phyloP scores from a whole-genome alignment of 208 protist genomes.

The Leishmania mexicana region DNA sequence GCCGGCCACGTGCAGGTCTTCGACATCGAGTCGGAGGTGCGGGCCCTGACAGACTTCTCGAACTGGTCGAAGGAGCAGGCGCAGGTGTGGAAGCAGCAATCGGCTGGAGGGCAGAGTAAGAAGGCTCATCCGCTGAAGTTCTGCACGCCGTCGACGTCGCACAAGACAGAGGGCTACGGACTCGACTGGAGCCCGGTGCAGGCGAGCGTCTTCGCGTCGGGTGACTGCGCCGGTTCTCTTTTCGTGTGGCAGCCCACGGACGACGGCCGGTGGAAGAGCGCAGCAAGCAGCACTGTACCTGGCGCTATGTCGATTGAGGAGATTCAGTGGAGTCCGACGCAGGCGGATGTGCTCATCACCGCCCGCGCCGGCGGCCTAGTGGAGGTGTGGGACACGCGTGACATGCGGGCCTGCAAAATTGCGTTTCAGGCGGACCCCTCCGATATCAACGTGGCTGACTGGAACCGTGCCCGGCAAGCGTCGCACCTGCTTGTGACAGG shows the following conservation, averaged over 20 bases:
- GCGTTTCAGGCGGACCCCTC: slow-evolving; percentile 77
- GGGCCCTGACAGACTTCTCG: slow-evolving; percentile 77
- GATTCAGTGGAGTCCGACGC: slow-evolving; percentile 96
- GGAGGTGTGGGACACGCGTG: slow-evolving; percentile 93
- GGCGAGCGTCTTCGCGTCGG: slow-evolving; percentile 79
- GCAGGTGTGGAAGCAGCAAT: slow-evolving; percentile 45
- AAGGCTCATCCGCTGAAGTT: slow-evolving; percentile 58
- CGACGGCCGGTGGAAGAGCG: slow-evolving; percentile 78
- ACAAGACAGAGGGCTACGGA: slow-evolving; percentile 96
- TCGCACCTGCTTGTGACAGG: slow-evolving; percentile 97
- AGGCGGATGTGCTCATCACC: slow-evolving; percentile 89
- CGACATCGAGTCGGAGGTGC: slow-evolving; percentile 83
- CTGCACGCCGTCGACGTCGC: slow-evolving; percentile 79
- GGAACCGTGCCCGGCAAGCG: slow-evolving; percentile 91
- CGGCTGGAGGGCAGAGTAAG: slow-evolving; percentile 8
- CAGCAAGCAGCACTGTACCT: slow-evolving; percentile 52
- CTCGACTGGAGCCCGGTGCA: slow-evolving; percentile 95
- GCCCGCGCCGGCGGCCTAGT: slow-evolving; percentile 79
- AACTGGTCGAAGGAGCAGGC: slow-evolving; percentile 86
- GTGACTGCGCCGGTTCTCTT: slow-evolving; percentile 94
- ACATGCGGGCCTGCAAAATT: slow-evolving; percentile 79
- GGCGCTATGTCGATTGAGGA: slow-evolving; percentile 94
- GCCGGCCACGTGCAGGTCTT: slow-evolving; percentile 94
- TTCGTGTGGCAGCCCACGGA: slow-evolving; percentile 87
- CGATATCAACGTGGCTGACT: slow-evolving; percentile 98